phyloP scores from a whole-genome alignment of 805 yeast species.

The Ogataea methanolica region DNA sequence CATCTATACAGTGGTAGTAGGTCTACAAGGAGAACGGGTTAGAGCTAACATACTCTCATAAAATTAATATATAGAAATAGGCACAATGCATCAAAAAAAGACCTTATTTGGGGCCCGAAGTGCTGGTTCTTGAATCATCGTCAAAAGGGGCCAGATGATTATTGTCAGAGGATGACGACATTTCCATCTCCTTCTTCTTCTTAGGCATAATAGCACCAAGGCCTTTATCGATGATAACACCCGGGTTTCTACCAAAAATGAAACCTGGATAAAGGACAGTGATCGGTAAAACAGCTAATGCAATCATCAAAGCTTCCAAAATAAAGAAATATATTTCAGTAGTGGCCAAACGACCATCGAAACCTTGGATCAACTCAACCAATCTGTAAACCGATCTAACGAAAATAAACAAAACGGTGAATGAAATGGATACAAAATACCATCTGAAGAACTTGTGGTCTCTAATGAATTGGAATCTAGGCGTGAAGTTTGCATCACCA shows the following conservation, averaged over 20 bases:
- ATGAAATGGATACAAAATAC: constrained; percentile 42
- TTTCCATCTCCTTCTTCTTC: background rate
- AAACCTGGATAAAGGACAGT: constrained; percentile 62
- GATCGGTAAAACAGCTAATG: constrained; percentile 41
- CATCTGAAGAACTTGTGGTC: constrained; percentile 31
- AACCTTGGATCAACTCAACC: constrained; percentile 67
- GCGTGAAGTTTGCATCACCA: constrained; percentile 34
- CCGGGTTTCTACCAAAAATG: constrained; percentile 35
- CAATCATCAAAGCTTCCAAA: constrained; percentile 60
- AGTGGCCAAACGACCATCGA: constrained; percentile 60
- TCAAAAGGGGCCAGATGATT: background rate
- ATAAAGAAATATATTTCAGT: constrained; percentile 56
- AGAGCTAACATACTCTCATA: too few relatives aligned
- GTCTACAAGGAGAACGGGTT: too few relatives aligned
- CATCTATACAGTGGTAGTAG: too few relatives aligned
- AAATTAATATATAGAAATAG: too few relatives aligned
- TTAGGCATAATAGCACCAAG: constrained; percentile 4
- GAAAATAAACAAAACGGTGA: constrained; percentile 50
- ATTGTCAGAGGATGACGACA: background rate
- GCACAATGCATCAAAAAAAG: too few relatives aligned
- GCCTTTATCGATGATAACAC: constrained; percentile 7
- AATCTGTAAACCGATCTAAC: constrained; percentile 71
- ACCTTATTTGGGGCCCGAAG: too few relatives aligned
- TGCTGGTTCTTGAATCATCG: too few relatives aligned
- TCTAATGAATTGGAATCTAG: constrained; percentile 34